A percentile compares a stretch with the other conserved stretches of the same genome.
These are phyloP conservation scores for Claviceps lovelessii DNA, from an alignment of 2,329 filamentous ascomycete genomes.

Conservation along the genomic window DNA sequence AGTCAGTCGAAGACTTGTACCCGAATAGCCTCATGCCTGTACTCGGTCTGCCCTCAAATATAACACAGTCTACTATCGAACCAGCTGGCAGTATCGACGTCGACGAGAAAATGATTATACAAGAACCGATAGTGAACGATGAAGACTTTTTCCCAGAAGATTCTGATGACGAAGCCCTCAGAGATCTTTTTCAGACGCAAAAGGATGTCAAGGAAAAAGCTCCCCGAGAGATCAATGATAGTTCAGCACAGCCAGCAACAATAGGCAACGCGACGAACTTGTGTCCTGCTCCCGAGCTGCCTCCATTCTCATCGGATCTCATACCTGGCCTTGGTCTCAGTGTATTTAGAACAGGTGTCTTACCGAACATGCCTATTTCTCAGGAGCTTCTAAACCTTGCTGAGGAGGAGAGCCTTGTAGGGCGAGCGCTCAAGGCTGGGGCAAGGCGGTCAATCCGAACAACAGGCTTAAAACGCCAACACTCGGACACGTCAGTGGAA, in stretches of 20 bases:
- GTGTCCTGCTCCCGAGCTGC: background rate
- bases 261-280: background rate
- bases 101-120: slow-evolving; percentile 45
- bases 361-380: slow-evolving; percentile 24
- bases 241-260: background rate
- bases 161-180: slow-evolving; percentile 36
- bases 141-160: slow-evolving; percentile 35
- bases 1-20: slow-evolving; percentile 80
- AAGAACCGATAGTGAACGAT: slow-evolving; percentile 31
- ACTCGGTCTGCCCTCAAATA: slow-evolving; percentile 28
- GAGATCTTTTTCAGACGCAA: slow-evolving; percentile 12
- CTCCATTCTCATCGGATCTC: background rate
- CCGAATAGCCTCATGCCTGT: slow-evolving; percentile 46
- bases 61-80: slow-evolving; percentile 20
- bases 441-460: background rate
- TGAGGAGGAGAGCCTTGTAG: slow-evolving; percentile 21
- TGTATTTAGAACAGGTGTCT: slow-evolving; percentile 23
- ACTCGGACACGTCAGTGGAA: background rate
- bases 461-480: background rate
- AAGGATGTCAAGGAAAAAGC: background rate
- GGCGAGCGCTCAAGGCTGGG: slow-evolving; percentile 8
- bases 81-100: slow-evolving; percentile 43
- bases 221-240: background rate
- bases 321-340: slow-evolving; percentile 27
- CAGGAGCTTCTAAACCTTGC: slow-evolving; percentile 26